Evolutionary conservation across 1,284 basidiomycete species (phyloP).

Genomic region (Stereum hirsutum): DNA sequence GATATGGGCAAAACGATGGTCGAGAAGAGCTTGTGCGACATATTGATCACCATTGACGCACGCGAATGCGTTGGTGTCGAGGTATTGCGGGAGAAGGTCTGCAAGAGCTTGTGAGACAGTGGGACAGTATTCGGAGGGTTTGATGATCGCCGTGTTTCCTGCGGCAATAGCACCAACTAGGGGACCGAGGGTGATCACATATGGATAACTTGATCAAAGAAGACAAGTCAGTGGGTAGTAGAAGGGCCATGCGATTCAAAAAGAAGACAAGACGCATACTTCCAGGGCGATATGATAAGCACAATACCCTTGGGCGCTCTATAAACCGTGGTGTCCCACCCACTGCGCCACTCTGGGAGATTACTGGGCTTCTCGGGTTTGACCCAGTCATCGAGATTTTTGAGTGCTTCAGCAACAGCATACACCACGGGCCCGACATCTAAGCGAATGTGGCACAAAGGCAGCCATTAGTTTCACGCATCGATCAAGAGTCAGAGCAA

Average conservation of each 20-base stretch:
- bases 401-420: conserved; percentile 37
- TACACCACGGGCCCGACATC: conserved; percentile 31
- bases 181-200: conserved; percentile 38
- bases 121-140: conserved; percentile 54
- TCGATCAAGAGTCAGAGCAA: too few species aligned
- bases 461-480: too few species aligned
- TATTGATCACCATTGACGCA: conserved; percentile 50
- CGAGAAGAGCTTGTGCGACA: conserved; percentile 40
- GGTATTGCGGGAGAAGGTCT: conserved; percentile 54
- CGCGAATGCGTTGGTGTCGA: conserved; percentile 37
- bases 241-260: conserved; percentile 4
- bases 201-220: conserved; percentile 53
- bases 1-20: conserved; percentile 52
- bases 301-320: conserved; percentile 43
- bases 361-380: conserved; percentile 30
- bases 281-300: conserved; percentile 31
- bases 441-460: too few species aligned
- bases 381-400: conserved; percentile 42
- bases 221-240: conserved; percentile 39
- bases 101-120: conserved; percentile 42
- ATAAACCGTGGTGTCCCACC: conserved; percentile 35
- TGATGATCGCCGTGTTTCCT: conserved; percentile 47
- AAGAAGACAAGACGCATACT: background rate
- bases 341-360: conserved; percentile 26
- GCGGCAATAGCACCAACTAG: conserved; percentile 53